These are phyloP conservation scores for Chlorella sp. DNA, from an alignment of 139 green algal species.

Conservation along the genomic window DNA sequence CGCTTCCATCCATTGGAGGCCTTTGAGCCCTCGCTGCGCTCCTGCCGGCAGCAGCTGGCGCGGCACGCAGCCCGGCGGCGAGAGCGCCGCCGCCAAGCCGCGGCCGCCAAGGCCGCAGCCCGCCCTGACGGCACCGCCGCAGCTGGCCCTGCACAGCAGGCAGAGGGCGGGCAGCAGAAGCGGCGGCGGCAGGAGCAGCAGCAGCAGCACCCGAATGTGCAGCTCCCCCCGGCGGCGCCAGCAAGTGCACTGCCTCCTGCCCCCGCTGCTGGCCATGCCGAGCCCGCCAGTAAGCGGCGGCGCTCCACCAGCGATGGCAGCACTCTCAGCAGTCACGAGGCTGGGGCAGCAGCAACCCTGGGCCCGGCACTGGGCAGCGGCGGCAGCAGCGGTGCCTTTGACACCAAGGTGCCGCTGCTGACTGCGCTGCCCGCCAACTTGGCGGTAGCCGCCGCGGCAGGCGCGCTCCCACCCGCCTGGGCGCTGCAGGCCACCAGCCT, in stretches of 20 bases:
- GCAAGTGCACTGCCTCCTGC: background rate
- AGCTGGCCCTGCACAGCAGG: background rate
- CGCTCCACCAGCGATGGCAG: no score
- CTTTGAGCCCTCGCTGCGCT: background rate
- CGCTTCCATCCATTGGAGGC: background rate
- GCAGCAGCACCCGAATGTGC: background rate
- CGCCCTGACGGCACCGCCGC: background rate
- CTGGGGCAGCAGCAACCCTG: no score
- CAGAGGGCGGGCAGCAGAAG: background rate
- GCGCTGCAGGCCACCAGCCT: no score
- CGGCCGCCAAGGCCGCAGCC: background rate
- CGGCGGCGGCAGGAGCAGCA: background rate
- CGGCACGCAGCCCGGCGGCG: background rate
- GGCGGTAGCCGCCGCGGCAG: no score
- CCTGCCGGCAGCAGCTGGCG: background rate
- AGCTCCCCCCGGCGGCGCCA: background rate
- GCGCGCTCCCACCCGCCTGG: no score
- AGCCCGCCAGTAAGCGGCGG: no score
- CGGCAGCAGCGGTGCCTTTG: no score
- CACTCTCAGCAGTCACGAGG: no score
- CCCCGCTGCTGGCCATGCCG: background rate
- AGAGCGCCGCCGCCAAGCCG: background rate
- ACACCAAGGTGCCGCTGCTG: no score
- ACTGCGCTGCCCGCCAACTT: no score
- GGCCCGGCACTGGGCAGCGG: no score